These are phyloP conservation scores for Jamesozyma gamospora DNA, from an alignment of 805 yeast species.

Conservation along the genomic window DNA sequence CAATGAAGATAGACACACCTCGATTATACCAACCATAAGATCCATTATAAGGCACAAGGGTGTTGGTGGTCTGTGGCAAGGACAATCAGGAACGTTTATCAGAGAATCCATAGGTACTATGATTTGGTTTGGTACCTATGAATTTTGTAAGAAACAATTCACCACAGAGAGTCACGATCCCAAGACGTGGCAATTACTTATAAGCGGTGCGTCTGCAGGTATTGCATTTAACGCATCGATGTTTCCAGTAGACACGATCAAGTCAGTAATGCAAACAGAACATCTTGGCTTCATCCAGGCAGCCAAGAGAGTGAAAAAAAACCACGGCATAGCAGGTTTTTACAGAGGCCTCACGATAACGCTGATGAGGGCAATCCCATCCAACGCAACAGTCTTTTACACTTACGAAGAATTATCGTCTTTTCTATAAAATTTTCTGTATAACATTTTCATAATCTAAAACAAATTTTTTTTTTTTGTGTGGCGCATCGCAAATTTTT, in stretches of 20 bases:
- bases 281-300: conserved; percentile 34
- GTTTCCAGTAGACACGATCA: conserved; percentile 86
- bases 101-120: conserved; percentile 88
- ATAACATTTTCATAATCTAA: neutral
- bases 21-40: conserved; percentile 31
- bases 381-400: conserved; percentile 79
- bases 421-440: neutral
- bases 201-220: conserved; percentile 85
- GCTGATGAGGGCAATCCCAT: conserved; percentile 70
- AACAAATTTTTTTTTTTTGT: neutral
- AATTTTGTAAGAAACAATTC: conserved; percentile 35
- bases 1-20: conserved; percentile 18
- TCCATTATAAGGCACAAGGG: conserved; percentile 48
- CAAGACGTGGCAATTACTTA: conserved; percentile 41
- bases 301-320: conserved; percentile 32
- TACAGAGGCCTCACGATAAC: conserved; percentile 84
- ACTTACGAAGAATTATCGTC: conserved; percentile 45
- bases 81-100: conserved; percentile 69
- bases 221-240: conserved; percentile 66
- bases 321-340: conserved; percentile 59
- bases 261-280: conserved; percentile 63
- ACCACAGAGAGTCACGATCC: conserved; percentile 11
- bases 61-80: conserved; percentile 71
- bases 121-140: conserved; percentile 90
- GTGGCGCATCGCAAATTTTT: too few relatives aligned